Percentiles rank a stretch among this genome's conserved stretches.
phyloP scores from a whole-genome alignment of 441 rosid genomes.

The Aleurites moluccanus region DNA sequence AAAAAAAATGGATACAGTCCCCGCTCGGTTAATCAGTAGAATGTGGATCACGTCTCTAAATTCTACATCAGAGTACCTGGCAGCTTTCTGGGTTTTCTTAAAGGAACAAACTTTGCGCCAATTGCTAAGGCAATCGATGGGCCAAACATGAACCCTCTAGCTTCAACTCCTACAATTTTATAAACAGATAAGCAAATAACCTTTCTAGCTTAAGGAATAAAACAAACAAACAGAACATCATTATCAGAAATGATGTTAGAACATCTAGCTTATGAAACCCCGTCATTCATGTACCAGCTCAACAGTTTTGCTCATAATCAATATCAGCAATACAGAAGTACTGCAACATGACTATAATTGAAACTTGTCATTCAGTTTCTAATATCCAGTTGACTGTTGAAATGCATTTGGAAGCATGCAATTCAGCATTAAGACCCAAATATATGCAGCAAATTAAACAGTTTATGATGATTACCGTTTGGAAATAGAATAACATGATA shows the following conservation, averaged over 20 bases:
- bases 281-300: background rate
- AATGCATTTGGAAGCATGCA: background rate
- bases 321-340: background rate
- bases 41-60: background rate
- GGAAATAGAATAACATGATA: background rate
- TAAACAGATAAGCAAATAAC: background rate
- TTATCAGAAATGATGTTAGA: background rate
- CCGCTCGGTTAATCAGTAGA: background rate
- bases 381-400: background rate
- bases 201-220: no score
- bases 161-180: constrained; percentile 67
- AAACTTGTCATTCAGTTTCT: background rate
- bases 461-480: no score
- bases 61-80: constrained; percentile 52
- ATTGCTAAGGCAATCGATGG: constrained; percentile 90
- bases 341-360: background rate
- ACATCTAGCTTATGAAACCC: no score
- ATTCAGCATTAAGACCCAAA: background rate
- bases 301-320: background rate
- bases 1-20: background rate
- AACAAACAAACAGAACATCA: background rate
- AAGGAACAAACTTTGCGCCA: constrained; percentile 93
- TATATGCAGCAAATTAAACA: background rate
- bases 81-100: constrained; percentile 83
- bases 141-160: constrained; percentile 94